A percentile compares a stretch with the other conserved stretches of the same genome.
Conservation (phyloP, 2,329 filamentous ascomycete species). For the Aphanoascus verrucosus region DNA sequence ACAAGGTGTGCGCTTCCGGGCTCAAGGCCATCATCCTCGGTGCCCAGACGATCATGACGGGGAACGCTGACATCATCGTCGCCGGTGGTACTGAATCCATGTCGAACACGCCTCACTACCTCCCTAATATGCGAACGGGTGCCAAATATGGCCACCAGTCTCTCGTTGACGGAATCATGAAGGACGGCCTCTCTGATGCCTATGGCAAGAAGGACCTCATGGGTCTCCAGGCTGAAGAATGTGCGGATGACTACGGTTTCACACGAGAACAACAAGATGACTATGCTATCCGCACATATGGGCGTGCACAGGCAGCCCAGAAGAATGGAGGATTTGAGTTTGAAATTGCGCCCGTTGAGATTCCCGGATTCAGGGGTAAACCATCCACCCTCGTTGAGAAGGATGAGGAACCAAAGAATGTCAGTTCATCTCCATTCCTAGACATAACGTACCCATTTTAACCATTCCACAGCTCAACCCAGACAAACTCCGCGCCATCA, state of each 20-base stretch:
- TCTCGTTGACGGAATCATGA: conserved; percentile 81
- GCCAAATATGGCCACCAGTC: conserved; percentile 89
- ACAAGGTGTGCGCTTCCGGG: conserved; percentile 96
- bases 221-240: conserved; percentile 88
- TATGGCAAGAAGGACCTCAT: conserved; percentile 92
- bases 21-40: conserved; percentile 91
- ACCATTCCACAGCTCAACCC: conserved; percentile 49
- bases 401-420: conserved; percentile 94
- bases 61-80: conserved; percentile 83
- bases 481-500: conserved; percentile 74
- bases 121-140: conserved; percentile 72
- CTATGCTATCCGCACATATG: conserved; percentile 90
- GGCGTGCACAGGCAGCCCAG: conserved; percentile 80
- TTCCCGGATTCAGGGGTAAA: conserved; percentile 83
- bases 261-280: conserved; percentile 80
- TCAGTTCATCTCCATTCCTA: conserved; percentile 26
- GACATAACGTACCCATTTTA: background rate
- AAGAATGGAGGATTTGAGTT: conserved; percentile 68
- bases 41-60: conserved; percentile 94
- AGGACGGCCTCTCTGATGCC: conserved; percentile 88
- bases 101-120: conserved; percentile 96
- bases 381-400: conserved; percentile 66
- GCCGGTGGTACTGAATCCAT: conserved; percentile 96
- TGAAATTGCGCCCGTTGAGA: conserved; percentile 84
- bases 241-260: conserved; percentile 71